Evolutionary conservation across 2,329 filamentous ascomycete species (phyloP).

Genomic region (Sporothrix inflata): DNA sequence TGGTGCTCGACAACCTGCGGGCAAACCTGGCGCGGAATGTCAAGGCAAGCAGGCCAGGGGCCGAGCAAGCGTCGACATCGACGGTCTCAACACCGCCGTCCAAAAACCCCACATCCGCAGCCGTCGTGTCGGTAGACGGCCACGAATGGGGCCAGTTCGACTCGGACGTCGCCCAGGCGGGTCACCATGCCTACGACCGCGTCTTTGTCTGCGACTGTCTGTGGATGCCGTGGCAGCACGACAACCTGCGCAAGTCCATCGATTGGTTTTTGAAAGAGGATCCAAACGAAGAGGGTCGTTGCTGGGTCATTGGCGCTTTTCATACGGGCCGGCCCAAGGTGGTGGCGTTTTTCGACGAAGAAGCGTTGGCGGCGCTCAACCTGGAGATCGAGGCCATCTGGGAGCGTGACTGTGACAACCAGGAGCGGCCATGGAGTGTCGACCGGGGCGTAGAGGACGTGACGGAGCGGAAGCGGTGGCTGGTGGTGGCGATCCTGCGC

Average conservation of each 20-base stretch:
- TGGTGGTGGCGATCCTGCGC: slow-evolving; percentile 60
- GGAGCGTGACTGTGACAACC: slow-evolving; percentile 69
- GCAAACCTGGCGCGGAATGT: slow-evolving; percentile 62
- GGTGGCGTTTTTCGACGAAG: slow-evolving; percentile 63
- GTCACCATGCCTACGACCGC: slow-evolving; percentile 56
- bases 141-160: slow-evolving; percentile 66
- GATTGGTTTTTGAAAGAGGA: slow-evolving; percentile 58
- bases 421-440: slow-evolving; percentile 62
- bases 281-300: slow-evolving; percentile 38
- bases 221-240: slow-evolving; percentile 75
- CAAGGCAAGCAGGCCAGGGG: slow-evolving; percentile 29
- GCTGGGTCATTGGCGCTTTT: slow-evolving; percentile 71
- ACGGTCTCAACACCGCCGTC: too few species aligned
- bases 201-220: slow-evolving; percentile 73
- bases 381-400: slow-evolving; percentile 67
- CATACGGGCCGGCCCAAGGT: slow-evolving; percentile 71
- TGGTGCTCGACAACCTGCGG: slow-evolving; percentile 61
- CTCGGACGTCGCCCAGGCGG: slow-evolving; percentile 33
- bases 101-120: background rate
- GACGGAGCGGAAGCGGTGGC: slow-evolving; percentile 68
- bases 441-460: slow-evolving; percentile 66
- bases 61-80: background rate
- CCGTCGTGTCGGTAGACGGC: slow-evolving; percentile 53
- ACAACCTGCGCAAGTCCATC: slow-evolving; percentile 65
- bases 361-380: slow-evolving; percentile 51